Evolutionary conservation across 2,329 filamentous ascomycete species (phyloP), one percentile per base, ranked within the genome.

Genomic region (Colletotrichum truncatum): DNA sequence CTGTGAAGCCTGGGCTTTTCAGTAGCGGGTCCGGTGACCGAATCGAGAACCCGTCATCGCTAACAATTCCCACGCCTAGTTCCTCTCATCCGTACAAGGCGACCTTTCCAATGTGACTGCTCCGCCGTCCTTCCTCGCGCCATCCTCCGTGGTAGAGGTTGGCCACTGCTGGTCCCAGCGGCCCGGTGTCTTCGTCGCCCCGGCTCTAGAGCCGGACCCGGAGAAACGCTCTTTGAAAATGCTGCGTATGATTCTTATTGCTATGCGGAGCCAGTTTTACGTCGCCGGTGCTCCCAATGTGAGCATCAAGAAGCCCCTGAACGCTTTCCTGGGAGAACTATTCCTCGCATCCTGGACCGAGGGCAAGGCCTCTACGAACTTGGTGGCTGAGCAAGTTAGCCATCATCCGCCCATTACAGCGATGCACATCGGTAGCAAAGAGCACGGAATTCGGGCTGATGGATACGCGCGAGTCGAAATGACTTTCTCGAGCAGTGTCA

Each of bases 391-490:
- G 72, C 84, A 86, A 71, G 84, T 86, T 66, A 82, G 79, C 68
- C 84, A 86, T 65, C 84, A 86, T 70, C 84, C 84, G 23, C 84
- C 84, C 16, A 84, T 85, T 43, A 85, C 84, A 3, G 83, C 84
- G 2, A 84, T 85, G 73, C 82, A 83, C 71, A 80, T 85, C 28
- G 70, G 73, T 23, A 80, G 83, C 69, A 68, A 73, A 14, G 74
- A 77, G 11, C 75, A 81, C 57, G 79, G 80, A 9, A 80, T 85
- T 14, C 77, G 81, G 16, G 79, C 83, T 3, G 78, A 84, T 66
- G 84, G 84, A 3, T 85, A 85, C 51, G 84, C 83, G 10, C 77
- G 82, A 7, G 83, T 85, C 9, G 83, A 85, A 70, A 85, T 84
- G 73, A 83, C 79, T 1, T 86, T 86, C 66, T 79, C 78, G 43